These are phyloP conservation scores for Kodamaea suecica DNA, from an alignment of 1,139 yeast genomes.

Conservation along the genomic window DNA sequence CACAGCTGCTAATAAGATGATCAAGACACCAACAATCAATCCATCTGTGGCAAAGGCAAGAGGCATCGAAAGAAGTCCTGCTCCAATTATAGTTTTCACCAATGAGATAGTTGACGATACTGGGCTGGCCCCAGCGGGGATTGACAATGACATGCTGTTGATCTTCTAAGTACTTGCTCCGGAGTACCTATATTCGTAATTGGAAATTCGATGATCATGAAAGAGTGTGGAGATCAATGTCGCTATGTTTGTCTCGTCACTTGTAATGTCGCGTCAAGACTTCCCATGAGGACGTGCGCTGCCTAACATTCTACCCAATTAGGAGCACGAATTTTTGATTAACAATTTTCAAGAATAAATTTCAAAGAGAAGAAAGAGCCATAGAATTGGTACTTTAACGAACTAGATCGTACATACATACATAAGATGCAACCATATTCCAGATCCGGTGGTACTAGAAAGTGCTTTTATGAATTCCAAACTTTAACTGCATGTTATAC, in stretches of 20 bases:
- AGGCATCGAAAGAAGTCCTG: constrained; percentile 93
- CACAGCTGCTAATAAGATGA: constrained; percentile 69
- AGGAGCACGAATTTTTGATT: neutral
- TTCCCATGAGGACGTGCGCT: too few species aligned
- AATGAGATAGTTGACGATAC: constrained; percentile 57
- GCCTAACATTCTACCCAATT: too few species aligned
- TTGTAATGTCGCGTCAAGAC: too few species aligned
- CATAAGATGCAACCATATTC: constrained; percentile 50
- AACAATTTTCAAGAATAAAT: too few species aligned
- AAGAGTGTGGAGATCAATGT: too few species aligned
- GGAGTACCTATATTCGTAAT: too few species aligned
- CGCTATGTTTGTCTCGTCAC: too few species aligned
- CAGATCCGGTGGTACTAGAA: constrained; percentile 50
- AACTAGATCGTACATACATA: too few species aligned
- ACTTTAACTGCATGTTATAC: constrained; percentile 46
- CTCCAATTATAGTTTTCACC: constrained; percentile 76
- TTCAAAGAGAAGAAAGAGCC: neutral
- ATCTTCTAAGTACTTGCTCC: too few species aligned
- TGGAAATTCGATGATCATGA: too few species aligned
- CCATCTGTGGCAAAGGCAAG: constrained; percentile 88
- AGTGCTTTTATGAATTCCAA: constrained; percentile 50
- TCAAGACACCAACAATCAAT: constrained; percentile 58
- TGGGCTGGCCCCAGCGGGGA: constrained; percentile 13
- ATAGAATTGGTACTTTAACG: too few species aligned
- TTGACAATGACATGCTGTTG: neutral